A percentile compares a stretch with the other conserved stretches of the same genome.
phyloP scores from a whole-genome alignment of 306 rosid genomes.

The Pyrus bretschneideri region DNA sequence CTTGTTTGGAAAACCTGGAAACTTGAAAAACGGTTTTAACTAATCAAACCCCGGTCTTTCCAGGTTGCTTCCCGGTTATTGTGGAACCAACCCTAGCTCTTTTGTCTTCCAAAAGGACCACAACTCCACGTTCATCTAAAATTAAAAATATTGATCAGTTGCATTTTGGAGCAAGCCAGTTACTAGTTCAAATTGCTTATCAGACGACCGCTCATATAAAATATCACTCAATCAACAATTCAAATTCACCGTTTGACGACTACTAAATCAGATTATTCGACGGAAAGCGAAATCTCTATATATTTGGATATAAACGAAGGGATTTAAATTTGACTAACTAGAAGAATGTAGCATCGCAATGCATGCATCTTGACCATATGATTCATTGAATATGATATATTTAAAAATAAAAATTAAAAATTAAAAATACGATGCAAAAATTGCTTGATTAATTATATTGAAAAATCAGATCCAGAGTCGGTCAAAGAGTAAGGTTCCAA shows the following conservation, averaged over 20 bases:
- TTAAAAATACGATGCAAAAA: not conserved
- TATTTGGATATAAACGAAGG: too few species aligned
- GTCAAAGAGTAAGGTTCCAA: conserved; percentile 11
- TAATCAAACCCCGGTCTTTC: not conserved
- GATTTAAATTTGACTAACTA: too few species aligned
- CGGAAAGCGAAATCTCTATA: too few species aligned
- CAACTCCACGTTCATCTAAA: not conserved
- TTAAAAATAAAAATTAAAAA: not conserved
- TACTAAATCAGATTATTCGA: too few species aligned
- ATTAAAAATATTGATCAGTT: too few species aligned
- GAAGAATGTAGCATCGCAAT: not conserved
- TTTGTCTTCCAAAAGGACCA: not conserved
- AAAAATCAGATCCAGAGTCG: not conserved
- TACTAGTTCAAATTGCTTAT: too few species aligned
- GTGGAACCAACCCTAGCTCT: not conserved
- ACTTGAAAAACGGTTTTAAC: not conserved
- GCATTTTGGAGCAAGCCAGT: too few species aligned
- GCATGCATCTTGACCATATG: not conserved
- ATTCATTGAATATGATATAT: not conserved
- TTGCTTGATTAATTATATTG: not conserved
- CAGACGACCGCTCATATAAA: too few species aligned
- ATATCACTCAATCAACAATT: too few species aligned
- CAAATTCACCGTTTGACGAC: too few species aligned
- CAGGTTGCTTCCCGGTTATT: not conserved
- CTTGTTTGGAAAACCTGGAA: not conserved